Base-by-base conservation (phyloP, 305 asterid species). In the Solanum aculeatissimum region DNA sequence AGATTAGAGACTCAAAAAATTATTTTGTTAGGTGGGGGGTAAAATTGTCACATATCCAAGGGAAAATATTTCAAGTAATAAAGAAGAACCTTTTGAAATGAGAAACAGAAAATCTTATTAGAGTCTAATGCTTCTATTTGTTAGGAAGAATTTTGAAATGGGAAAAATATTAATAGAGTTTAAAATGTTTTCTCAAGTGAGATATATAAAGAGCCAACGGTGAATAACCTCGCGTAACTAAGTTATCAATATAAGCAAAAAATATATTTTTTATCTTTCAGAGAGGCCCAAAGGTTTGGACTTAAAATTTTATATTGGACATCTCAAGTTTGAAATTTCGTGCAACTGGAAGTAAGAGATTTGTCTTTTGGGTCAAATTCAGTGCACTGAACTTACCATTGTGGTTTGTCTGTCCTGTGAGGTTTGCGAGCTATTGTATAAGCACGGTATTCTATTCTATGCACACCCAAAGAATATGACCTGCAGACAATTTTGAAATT, bases 381-480 rank as follows among this genome's bases (percentile, higher is more conserved):
- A 35, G 5, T 5, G 40, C 7, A 35, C 1, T 5, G 1, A 1
- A 35, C 5, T 35, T 35, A 35, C 40, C 40, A 4, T 35, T 35
- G 40, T 0, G 1, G 1, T 0, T 35, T 35, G 7, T 5, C 0
- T 35, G 0, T 35, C 7, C 1, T 6, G 7, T 35, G 5, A 1
- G 40, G 5, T 35, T 35, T 5, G 1, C 40, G 40, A 35, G 0
- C 5, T 6, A 35, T 35, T 35, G 40, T 1, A 35, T 5, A 35
- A 0, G 40, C 4, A 2, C 32, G 32, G 2, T 29, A 2, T 29
- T 29, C 2, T 29, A 29, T 29, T 29, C 32, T 2, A 2, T 35
- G 1, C 7, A 35, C 6, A 35, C 1, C 40, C 7, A 35, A 35
- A 35, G 40, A 35, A 35, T 35, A 7, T 35, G 7, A 35, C 1